A percentile compares a stretch with the other conserved stretches of the same genome.
Conservation (phyloP, 2,329 filamentous ascomycete species). For the Cercospora brassicicola region DNA sequence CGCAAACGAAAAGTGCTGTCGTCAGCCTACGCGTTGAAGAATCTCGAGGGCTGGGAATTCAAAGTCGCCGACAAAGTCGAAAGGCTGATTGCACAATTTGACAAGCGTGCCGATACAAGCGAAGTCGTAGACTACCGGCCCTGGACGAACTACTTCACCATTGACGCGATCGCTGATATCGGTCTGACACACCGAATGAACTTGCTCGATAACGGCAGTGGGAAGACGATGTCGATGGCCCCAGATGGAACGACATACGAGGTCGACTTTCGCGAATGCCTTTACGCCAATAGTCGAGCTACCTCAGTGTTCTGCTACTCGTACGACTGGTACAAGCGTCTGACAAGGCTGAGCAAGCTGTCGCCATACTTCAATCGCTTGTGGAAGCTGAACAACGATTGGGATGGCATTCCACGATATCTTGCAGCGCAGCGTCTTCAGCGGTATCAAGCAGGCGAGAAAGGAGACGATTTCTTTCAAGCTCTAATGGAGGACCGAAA, state of each 20-base stretch:
- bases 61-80: constrained; percentile 43
- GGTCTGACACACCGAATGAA: constrained; percentile 41
- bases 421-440: constrained; percentile 48
- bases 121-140: constrained; percentile 40
- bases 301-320: constrained; percentile 54
- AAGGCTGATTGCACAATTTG: constrained; percentile 40
- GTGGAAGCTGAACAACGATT: constrained; percentile 44
- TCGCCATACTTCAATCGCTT: constrained; percentile 46
- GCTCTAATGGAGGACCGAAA: constrained; percentile 56
- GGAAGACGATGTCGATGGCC: constrained; percentile 31
- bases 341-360: constrained; percentile 51
- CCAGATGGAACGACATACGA: constrained; percentile 48
- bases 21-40: constrained; percentile 44
- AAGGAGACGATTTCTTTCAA: constrained; percentile 60
- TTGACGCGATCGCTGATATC: constrained; percentile 45
- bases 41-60: constrained; percentile 45
- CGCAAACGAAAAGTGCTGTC: constrained; percentile 45
- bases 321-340: constrained; percentile 53
- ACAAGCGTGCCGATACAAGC: constrained; percentile 33
- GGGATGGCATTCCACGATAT: constrained; percentile 52
- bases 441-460: constrained; percentile 54
- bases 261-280: constrained; percentile 51
- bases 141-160: constrained; percentile 44
- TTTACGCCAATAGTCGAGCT: constrained; percentile 54
- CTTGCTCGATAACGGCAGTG: constrained; percentile 34